These are phyloP conservation scores for Arthrobotrys entomopaga DNA, from an alignment of 2,329 filamentous ascomycete genomes.

Conservation along the genomic window DNA sequence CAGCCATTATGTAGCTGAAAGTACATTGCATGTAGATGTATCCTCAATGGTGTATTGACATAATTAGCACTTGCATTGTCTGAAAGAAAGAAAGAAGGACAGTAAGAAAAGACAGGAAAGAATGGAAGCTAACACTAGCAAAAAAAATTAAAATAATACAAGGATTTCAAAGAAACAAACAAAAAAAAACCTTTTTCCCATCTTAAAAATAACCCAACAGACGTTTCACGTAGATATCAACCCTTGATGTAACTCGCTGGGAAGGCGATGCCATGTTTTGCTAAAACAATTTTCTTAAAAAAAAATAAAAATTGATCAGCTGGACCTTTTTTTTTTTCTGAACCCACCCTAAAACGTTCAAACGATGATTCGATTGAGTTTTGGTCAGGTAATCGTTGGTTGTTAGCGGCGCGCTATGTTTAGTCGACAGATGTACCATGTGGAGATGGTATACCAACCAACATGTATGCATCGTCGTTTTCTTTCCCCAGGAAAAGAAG, in stretches of 20 bases:
- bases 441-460: background rate
- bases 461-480: background rate
- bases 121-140: slow-evolving; percentile 45
- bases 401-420: background rate
- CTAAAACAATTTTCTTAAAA: slow-evolving; percentile 35
- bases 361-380: slow-evolving; percentile 4
- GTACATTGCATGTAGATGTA: slow-evolving; percentile 44
- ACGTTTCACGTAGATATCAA: slow-evolving; percentile 33
- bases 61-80: slow-evolving; percentile 26
- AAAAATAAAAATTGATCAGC: slow-evolving; percentile 13
- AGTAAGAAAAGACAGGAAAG: slow-evolving; percentile 17
- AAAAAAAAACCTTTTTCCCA: background rate
- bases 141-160: slow-evolving; percentile 30
- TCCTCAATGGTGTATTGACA: slow-evolving; percentile 39
- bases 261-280: no score
- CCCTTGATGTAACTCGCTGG: no score
- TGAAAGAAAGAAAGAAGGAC: slow-evolving; percentile 13
- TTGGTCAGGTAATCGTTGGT: background rate
- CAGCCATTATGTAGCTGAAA: slow-evolving; percentile 17
- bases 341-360: no score
- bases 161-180: slow-evolving; percentile 23
- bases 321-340: background rate
- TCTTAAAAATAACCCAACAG: slow-evolving; percentile 25
- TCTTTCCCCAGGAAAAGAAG: no score
- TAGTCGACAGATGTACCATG: slow-evolving; percentile 1